phyloP scores from a whole-genome alignment of 2,329 filamentous ascomycete species.

The Whalleya microplaca region DNA sequence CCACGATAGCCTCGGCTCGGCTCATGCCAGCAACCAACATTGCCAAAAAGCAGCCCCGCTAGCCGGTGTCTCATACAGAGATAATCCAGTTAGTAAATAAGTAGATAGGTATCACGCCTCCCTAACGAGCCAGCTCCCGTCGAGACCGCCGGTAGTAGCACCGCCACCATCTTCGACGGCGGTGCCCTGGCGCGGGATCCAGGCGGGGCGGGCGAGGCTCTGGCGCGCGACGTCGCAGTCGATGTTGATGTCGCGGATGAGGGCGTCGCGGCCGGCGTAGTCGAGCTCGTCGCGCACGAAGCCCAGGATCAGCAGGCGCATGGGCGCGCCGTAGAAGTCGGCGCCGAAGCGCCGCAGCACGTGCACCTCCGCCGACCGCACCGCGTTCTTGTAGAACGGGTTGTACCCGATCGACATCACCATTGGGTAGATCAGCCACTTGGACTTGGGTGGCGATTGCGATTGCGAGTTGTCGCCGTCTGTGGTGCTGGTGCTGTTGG shows the following conservation, averaged over 20 bases:
- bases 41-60: too few species aligned
- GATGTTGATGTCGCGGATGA: constrained; percentile 85
- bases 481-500: background rate
- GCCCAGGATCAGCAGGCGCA: constrained; percentile 80
- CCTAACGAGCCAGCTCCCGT: constrained; percentile 38
- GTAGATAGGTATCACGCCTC: background rate
- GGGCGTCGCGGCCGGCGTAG: constrained; percentile 80
- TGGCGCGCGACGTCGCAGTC: constrained; percentile 82
- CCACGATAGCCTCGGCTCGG: too few species aligned
- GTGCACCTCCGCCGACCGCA: constrained; percentile 87
- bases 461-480: background rate
- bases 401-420: constrained; percentile 97
- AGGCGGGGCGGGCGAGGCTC: constrained; percentile 71
- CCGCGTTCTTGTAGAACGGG: constrained; percentile 92
- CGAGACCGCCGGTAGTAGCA: constrained; percentile 26
- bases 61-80: too few species aligned
- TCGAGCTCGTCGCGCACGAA: constrained; percentile 90
- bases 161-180: constrained; percentile 36
- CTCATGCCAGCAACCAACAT: too few species aligned
- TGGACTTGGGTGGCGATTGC: too few species aligned
- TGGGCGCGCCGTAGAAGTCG: constrained; percentile 84
- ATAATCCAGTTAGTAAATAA: too few species aligned
- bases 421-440: constrained; percentile 72
- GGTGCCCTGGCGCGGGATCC: constrained; percentile 49
- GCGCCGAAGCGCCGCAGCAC: constrained; percentile 75